A percentile compares a stretch with the other conserved stretches of the same genome.
Evolutionary conservation across 768 basidiomycete species (phyloP).

Genomic region (Tricholoma saponaceum): DNA sequence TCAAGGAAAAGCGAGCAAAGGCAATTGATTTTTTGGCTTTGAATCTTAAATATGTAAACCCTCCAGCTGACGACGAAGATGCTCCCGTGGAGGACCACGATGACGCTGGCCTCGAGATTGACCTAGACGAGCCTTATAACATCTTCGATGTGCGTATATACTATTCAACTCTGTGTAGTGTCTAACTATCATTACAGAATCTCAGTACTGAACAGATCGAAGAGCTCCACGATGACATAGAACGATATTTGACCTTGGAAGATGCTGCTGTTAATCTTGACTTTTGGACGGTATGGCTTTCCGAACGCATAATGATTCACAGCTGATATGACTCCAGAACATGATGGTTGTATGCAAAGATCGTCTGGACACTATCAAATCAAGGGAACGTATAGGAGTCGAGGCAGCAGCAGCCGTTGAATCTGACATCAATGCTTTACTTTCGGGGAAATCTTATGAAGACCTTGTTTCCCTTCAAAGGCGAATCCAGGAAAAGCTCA

Average conservation of each 20-base stretch:
- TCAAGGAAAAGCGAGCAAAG: slow-evolving; percentile 95
- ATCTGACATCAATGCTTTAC: slow-evolving; percentile 72
- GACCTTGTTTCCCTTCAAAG: slow-evolving; percentile 80
- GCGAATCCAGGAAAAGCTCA: slow-evolving; percentile 83
- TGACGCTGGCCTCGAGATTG: slow-evolving; percentile 91
- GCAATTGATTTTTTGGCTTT: slow-evolving; percentile 98
- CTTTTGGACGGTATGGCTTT: slow-evolving; percentile 84
- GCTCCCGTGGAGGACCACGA: slow-evolving; percentile 50
- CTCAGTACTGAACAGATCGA: slow-evolving; percentile 84
- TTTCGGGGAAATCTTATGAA: slow-evolving; percentile 83
- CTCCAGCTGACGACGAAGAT: slow-evolving; percentile 58
- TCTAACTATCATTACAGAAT: slow-evolving; percentile 47
- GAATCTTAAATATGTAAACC: slow-evolving; percentile 90
- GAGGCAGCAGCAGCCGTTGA: slow-evolving; percentile 81
- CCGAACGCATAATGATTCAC: neutral
- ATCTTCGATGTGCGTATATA: slow-evolving; percentile 82
- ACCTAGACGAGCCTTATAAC: slow-evolving; percentile 96
- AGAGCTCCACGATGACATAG: slow-evolving; percentile 93
- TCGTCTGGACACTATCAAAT: slow-evolving; percentile 72
- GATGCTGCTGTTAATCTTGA: slow-evolving; percentile 83
- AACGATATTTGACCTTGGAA: slow-evolving; percentile 86
- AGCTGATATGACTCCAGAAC: slow-evolving; percentile 46
- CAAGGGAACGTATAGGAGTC: slow-evolving; percentile 55
- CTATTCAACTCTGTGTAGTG: neutral
- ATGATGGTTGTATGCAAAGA: slow-evolving; percentile 98